A percentile compares a stretch with the other conserved stretches of the same genome.
Evolutionary conservation across 2,329 filamentous ascomycete genomes (phyloP).

Genomic region (Didymellaceae sp.): DNA sequence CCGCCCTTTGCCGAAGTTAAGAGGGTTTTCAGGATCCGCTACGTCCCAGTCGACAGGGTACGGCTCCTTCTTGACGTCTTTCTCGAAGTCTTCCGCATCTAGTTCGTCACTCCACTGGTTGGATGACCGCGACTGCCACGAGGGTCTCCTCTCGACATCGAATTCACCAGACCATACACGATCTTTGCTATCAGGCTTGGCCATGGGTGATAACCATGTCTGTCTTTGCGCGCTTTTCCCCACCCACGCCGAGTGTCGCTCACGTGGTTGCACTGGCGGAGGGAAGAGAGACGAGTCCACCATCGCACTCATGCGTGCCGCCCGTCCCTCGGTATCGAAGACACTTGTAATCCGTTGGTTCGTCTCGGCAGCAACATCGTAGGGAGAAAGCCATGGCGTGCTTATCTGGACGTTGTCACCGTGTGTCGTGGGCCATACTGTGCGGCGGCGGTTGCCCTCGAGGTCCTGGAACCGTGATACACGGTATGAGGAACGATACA

Average conservation of each 20-base stretch:
- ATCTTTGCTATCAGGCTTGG: slow-evolving; percentile 7
- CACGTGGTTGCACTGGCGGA: slow-evolving; percentile 6
- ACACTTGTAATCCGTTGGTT: slow-evolving; percentile 21
- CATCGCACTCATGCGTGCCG: slow-evolving; percentile 26
- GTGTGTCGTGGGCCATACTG: slow-evolving; percentile 7
- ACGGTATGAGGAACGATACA: slow-evolving; percentile 4
- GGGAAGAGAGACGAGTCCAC: slow-evolving; percentile 25
- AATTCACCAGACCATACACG: slow-evolving; percentile 25
- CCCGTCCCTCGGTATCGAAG: slow-evolving; percentile 29
- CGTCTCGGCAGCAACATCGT: slow-evolving; percentile 5
- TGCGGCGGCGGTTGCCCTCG: slow-evolving; percentile 2
- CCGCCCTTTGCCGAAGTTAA: slow-evolving; percentile 58
- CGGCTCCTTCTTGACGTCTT: slow-evolving; percentile 4
- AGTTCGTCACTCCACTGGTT: slow-evolving; percentile 3
- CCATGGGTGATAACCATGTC: slow-evolving; percentile 24
- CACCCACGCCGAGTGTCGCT: slow-evolving; percentile 21
- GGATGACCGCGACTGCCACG: slow-evolving; percentile 19
- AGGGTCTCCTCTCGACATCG: slow-evolving; percentile 26
- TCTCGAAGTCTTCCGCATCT: neutral
- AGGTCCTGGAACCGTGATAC: slow-evolving; percentile 1
- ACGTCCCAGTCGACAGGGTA: slow-evolving; percentile 57
- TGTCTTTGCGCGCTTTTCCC: slow-evolving; percentile 16
- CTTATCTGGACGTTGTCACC: slow-evolving; percentile 11
- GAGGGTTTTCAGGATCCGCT: slow-evolving; percentile 60
- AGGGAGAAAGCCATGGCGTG: slow-evolving; percentile 8